These are phyloP conservation scores for Pseudogymnoascus sp. DNA, from an alignment of 2,329 filamentous ascomycete genomes.

Conservation along the genomic window DNA sequence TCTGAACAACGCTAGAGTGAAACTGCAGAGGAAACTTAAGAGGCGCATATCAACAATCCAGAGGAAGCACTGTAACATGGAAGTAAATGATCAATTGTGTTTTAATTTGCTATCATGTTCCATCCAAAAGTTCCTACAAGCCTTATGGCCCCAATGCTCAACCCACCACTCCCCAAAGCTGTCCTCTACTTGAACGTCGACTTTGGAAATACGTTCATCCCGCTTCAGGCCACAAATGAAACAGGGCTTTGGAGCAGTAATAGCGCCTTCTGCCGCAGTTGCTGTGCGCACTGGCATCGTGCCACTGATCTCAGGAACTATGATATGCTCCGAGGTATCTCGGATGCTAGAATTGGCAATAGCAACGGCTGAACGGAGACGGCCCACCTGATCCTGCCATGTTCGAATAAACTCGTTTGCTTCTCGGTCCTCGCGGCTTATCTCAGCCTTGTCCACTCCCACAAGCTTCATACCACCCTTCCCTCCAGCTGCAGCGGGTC, in stretches of 20 bases:
- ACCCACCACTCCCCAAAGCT: constrained; percentile 97
- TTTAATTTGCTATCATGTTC: constrained; percentile 62
- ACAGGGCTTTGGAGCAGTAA: constrained; percentile 67
- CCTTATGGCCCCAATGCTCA: constrained; percentile 75
- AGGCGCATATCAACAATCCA: neutral
- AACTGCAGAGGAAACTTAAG: neutral
- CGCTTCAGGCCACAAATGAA: constrained; percentile 80
- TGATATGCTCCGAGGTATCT: constrained; percentile 25
- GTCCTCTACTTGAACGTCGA: constrained; percentile 66
- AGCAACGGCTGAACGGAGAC: constrained; percentile 64
- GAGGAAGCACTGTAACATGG: too few species aligned
- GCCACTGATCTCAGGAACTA: constrained; percentile 63
- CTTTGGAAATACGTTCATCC: constrained; percentile 69
- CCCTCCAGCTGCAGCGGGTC: constrained; percentile 59
- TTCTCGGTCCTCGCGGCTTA: constrained; percentile 77
- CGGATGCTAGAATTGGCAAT: constrained; percentile 45
- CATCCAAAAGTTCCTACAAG: constrained; percentile 80
- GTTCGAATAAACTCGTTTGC: constrained; percentile 64
- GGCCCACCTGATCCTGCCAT: constrained; percentile 70
- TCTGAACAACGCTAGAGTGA: neutral
- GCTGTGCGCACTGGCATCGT: constrained; percentile 59
- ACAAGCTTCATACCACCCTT: constrained; percentile 89
- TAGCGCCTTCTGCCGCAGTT: constrained; percentile 53
- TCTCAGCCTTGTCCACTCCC: constrained; percentile 74
- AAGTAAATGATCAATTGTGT: constrained; percentile 32